Base-by-base conservation (phyloP, 2,329 filamentous ascomycete genomes). In the Epichloe hybrida region DNA sequence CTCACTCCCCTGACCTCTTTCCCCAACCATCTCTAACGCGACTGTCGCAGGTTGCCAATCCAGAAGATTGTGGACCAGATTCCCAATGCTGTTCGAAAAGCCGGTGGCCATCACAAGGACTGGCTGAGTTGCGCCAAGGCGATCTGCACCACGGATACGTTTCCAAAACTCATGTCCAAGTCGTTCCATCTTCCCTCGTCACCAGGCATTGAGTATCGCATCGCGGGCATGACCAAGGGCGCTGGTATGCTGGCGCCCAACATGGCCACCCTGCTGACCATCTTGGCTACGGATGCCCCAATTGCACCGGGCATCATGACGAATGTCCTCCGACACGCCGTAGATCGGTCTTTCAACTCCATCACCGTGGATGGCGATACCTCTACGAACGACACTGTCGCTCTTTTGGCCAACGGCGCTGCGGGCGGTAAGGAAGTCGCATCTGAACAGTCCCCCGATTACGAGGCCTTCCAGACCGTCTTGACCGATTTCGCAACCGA, bases 211-310 rank as follows among this genome's bases (percentile, higher is more conserved):
- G 82, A 84, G 65, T 98, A 95, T 71, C 77, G 79, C 59, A 84
- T 98, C 47, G 89, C 88, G 12, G 93, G 93, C 59, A 94, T 95
- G 81, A 95, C 91, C 62, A 98, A 98, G 72, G 93, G 93, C 52
- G 93, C 93, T 5, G 93, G 93, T 62, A 98, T 98, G 93, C 95
- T 98, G 66, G 90, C 96, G 64, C 93, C 93, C 46, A 97, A 98
- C 73, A 95, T 98, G 90, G 93, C 89, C 34, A 98, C 93, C 1
- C 79, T 97, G 36, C 81, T 98, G 37, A 89, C 88, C 50, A 85
- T 97, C 54, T 78, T 97, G 61, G 89, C 88, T 61, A 98, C 93
- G 13, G 93, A 98, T 60, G 91, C 85, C 1, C 86, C 89, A 34
- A 79, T 97, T 61, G 75, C 81, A 0, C 74, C 86, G 3, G 64